Evolutionary conservation across 2,329 filamentous ascomycete species (phyloP).

Genomic region (Torrubiellomyces zombiae): DNA sequence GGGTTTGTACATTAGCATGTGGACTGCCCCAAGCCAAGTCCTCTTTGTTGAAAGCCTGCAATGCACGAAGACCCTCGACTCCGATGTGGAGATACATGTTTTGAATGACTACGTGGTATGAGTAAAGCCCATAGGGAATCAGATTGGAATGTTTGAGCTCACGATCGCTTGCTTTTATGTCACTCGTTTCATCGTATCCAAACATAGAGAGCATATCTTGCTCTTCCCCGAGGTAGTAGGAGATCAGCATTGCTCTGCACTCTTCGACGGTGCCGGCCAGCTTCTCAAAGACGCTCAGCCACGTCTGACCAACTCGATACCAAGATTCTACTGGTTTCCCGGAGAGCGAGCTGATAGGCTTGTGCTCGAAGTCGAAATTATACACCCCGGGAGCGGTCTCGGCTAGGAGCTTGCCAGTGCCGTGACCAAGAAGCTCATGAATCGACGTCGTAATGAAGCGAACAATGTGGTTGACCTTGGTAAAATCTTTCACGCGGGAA

Average conservation of each 20-base stretch:
- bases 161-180: constrained; percentile 22
- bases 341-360: constrained; percentile 38
- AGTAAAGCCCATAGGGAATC: not conserved
- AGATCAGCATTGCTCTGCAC: constrained; percentile 24
- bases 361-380: constrained; percentile 43
- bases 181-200: constrained; percentile 17
- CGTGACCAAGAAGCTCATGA: constrained; percentile 50
- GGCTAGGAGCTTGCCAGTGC: constrained; percentile 44
- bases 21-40: constrained; percentile 27
- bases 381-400: constrained; percentile 34
- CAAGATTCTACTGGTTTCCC: constrained; percentile 34
- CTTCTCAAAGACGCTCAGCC: constrained; percentile 42
- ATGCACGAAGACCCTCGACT: constrained; percentile 21
- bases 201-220: constrained; percentile 24
- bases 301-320: constrained; percentile 49
- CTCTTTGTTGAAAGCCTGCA: constrained; percentile 20
- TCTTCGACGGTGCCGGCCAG: constrained; percentile 46
- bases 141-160: too few species aligned
- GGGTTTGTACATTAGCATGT: constrained; percentile 20
- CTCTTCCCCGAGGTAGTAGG: constrained; percentile 26
- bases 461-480: constrained; percentile 44
- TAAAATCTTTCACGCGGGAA: constrained; percentile 42
- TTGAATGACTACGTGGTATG: constrained; percentile 15
- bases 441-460: constrained; percentile 60
- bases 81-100: constrained; percentile 24